Percentiles rank a stretch among this genome's conserved stretches.
Evolutionary conservation across 2,329 filamentous ascomycete genomes (phyloP).

Genomic region (Scedosporium aurantiacum): DNA sequence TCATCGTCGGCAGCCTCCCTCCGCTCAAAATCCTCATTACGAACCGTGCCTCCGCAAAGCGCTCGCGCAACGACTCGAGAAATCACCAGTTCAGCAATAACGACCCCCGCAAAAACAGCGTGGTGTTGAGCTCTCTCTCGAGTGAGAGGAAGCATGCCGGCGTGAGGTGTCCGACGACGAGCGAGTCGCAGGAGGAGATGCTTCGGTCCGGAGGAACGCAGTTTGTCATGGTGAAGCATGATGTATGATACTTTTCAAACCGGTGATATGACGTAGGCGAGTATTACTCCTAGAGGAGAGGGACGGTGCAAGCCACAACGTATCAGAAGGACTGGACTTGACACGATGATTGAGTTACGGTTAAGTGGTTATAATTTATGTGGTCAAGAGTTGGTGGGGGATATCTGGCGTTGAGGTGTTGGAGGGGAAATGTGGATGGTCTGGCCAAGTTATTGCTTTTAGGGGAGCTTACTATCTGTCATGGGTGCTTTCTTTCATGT

Average conservation of each 20-base stretch:
- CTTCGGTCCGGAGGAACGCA: not conserved
- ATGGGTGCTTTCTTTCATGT: too few species aligned
- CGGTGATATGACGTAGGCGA: too few species aligned
- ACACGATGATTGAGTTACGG: not conserved
- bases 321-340: not conserved
- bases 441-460: too few species aligned
- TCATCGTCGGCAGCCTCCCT: conserved; percentile 14
- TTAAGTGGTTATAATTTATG: not conserved
- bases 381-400: not conserved
- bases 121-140: not conserved
- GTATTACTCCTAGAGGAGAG: not conserved
- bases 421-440: not conserved
- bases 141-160: not conserved
- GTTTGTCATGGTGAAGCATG: not conserved
- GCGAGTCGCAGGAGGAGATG: conserved; percentile 5
- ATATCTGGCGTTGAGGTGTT: not conserved
- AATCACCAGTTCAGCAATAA: not conserved
- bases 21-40: conserved; percentile 13
- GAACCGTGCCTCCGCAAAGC: not conserved
- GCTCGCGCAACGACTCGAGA: not conserved
- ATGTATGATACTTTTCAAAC: not conserved
- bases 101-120: not conserved
- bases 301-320: not conserved
- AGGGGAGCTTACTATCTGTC: too few species aligned
- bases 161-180: not conserved